These are phyloP conservation scores for Nevesoporus exiguus DNA, from an alignment of 768 basidiomycete genomes.

Conservation along the genomic window DNA sequence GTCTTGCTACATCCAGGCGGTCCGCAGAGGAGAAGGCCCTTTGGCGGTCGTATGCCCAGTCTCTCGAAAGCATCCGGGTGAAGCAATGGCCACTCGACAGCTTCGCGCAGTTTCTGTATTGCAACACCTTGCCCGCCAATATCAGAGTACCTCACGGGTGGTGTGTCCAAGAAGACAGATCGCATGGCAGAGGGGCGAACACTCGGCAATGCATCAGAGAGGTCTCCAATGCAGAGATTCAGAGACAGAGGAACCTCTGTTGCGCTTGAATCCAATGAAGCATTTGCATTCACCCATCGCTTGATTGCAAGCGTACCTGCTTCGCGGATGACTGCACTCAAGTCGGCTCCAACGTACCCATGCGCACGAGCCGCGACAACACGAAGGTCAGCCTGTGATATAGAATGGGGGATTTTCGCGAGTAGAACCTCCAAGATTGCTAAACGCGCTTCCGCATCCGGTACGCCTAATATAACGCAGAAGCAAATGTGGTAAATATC, in stretches of 20 bases:
- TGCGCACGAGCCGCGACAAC: slow-evolving; percentile 76
- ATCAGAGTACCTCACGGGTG: slow-evolving; percentile 78
- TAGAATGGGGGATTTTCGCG: slow-evolving; percentile 70
- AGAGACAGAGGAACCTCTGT: slow-evolving; percentile 24
- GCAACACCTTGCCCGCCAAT: slow-evolving; percentile 83
- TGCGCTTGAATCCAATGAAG: slow-evolving; percentile 4
- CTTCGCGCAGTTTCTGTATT: slow-evolving; percentile 84
- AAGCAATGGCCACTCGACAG: slow-evolving; percentile 91
- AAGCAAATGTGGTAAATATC: not conserved
- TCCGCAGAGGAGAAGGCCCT: slow-evolving; percentile 89
- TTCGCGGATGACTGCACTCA: slow-evolving; percentile 88
- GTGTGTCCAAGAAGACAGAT: slow-evolving; percentile 85
- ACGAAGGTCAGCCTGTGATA: slow-evolving; percentile 58
- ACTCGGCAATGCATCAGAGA: slow-evolving; percentile 65
- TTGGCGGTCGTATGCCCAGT: slow-evolving; percentile 83
- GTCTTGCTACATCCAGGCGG: slow-evolving; percentile 99
- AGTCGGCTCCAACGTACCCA: slow-evolving; percentile 96
- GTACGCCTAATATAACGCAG: slow-evolving; percentile 58
- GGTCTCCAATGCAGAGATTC: slow-evolving; percentile 56
- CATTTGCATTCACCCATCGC: slow-evolving; percentile 51
- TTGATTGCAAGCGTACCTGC: slow-evolving; percentile 92
- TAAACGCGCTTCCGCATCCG: slow-evolving; percentile 79
- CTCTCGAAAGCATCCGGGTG: slow-evolving; percentile 85
- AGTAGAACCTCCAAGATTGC: slow-evolving; percentile 88
- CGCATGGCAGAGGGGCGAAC: slow-evolving; percentile 94